Percentiles rank a stretch among this genome's conserved stretches.
Conservation (phyloP, 2,329 filamentous ascomycete species). For the Cladosporium sp. region DNA sequence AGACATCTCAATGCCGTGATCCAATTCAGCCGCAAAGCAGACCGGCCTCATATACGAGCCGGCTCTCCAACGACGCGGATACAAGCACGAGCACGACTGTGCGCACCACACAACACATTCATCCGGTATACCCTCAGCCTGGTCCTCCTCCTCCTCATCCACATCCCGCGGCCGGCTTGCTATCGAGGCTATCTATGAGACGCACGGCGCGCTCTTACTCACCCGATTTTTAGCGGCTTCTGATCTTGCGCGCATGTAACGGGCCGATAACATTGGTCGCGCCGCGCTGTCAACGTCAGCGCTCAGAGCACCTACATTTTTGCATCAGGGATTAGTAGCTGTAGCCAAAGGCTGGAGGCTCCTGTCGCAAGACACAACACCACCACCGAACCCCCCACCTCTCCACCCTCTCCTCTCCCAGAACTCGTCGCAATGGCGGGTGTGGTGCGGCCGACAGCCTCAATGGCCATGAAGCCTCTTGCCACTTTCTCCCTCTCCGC, state of each 20-base stretch:
- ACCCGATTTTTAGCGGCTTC: constrained; percentile 2
- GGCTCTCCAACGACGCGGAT: background rate
- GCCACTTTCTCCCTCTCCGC: constrained; percentile 26
- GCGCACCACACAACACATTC: background rate
- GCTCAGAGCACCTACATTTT: too few relatives aligned
- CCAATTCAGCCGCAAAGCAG: constrained; percentile 3
- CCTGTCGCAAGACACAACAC: constrained; percentile 15
- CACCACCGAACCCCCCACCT: constrained; percentile 12
- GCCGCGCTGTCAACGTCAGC: background rate
- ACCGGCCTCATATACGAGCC: background rate
- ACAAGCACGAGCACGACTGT: background rate
- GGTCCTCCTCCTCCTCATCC: background rate
- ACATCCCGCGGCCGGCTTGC: constrained; percentile 4
- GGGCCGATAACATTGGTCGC: background rate
- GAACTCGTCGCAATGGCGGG: constrained; percentile 20
- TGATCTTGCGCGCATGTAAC: background rate
- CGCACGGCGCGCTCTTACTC: background rate
- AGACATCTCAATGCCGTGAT: background rate
- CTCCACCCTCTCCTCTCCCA: constrained; percentile 13
- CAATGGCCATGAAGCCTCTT: constrained; percentile 18
- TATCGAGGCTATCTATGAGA: background rate
- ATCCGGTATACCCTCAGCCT: background rate
- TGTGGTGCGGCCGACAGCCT: constrained; percentile 17
- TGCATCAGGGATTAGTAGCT: background rate
- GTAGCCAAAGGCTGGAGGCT: background rate